Evolutionary conservation across 2,329 filamentous ascomycete genomes (phyloP).

Genomic region (Westerdykella sp.): DNA sequence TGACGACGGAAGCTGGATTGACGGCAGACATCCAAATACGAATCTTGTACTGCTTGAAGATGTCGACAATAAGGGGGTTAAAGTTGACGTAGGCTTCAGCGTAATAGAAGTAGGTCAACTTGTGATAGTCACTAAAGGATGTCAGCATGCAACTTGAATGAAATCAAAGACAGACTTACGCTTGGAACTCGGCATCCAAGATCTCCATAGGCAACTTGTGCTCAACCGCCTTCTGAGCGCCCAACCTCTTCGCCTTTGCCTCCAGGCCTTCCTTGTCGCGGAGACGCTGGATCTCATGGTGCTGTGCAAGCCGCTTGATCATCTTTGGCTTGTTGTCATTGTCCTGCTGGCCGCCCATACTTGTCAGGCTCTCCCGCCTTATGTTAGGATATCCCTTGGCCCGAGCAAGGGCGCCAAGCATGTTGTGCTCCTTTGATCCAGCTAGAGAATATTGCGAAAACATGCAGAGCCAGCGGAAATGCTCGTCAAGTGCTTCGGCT

Average conservation of each 20-base stretch:
- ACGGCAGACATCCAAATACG: constrained; percentile 99
- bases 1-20: constrained; percentile 82
- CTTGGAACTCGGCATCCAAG: constrained; percentile 95
- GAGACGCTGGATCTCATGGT: constrained; percentile 80
- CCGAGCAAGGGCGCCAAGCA: constrained; percentile 41
- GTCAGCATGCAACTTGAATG: constrained; percentile 14
- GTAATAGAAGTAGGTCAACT: constrained; percentile 98
- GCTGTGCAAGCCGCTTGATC: constrained; percentile 89
- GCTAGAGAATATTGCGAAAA: constrained; percentile 61
- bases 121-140: constrained; percentile 82
- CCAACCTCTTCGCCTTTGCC: constrained; percentile 93
- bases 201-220: constrained; percentile 98
- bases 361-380: constrained; percentile 49
- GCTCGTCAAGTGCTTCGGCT: constrained; percentile 86
- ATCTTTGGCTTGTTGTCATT: constrained; percentile 85
- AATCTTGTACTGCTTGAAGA: constrained; percentile 99
- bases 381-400: constrained; percentile 28
- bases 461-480: constrained; percentile 99
- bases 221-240: constrained; percentile 93
- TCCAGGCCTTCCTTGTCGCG: constrained; percentile 96
- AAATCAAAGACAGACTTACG: constrained; percentile 54
- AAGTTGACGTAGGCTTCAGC: constrained; percentile 98
- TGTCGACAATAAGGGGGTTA: constrained; percentile 90
- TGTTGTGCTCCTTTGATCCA: constrained; percentile 41
- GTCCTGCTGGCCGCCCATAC: constrained; percentile 38